Base-by-base conservation (phyloP, 1,139 yeast species). In the Pneumocystis canis region DNA sequence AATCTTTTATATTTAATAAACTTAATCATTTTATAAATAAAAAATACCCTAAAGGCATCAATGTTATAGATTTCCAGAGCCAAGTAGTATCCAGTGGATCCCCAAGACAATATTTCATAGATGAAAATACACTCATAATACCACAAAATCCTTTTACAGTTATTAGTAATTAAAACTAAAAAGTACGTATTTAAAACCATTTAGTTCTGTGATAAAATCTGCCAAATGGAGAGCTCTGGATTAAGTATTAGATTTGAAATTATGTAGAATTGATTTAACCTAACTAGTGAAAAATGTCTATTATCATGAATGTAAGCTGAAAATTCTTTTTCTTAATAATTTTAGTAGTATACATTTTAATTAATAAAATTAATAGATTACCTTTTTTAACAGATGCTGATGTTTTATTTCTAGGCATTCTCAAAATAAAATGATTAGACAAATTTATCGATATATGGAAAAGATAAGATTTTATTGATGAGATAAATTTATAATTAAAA, bases 151-250 rank as follows among this genome's bases (percentile, higher is more conserved):
- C 70, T 65, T 32, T 18, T 18, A 35, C 16, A 54, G 58, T 56
- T 30, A 47, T 40, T n/a, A 16, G 14, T 25, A 31, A 53, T 41
- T 28, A 53, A 31, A 41, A 37, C 31, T 14, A 39, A 47, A 25
- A 39, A 35, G 5, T 47, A 33, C 16, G 14, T 54, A 53, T 9
- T 6, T 92, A 32, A 37, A 61, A 62, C 69, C 97, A 74, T 92
- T 92, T 73, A 92, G 79, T 76, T 89, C 80, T 1, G 98, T 92
- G 72, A 92, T 92, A 75, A 84, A 89, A 73, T 92, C 98, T 2
- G 98, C 98, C 84, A 90, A 79, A 73, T 92, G 97, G 68, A 92
- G 80, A 71, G 85, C 85, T 71, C 95, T 79, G 63, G 47, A 62
- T 61, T 59, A 32, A 16, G 33, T 57, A 41, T 37, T 65, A 47